A percentile compares a stretch with the other conserved stretches of the same genome.
These are phyloP conservation scores for Lagenidium giganteum DNA, from an alignment of 352 stramenopile genomes.

Conservation along the genomic window DNA sequence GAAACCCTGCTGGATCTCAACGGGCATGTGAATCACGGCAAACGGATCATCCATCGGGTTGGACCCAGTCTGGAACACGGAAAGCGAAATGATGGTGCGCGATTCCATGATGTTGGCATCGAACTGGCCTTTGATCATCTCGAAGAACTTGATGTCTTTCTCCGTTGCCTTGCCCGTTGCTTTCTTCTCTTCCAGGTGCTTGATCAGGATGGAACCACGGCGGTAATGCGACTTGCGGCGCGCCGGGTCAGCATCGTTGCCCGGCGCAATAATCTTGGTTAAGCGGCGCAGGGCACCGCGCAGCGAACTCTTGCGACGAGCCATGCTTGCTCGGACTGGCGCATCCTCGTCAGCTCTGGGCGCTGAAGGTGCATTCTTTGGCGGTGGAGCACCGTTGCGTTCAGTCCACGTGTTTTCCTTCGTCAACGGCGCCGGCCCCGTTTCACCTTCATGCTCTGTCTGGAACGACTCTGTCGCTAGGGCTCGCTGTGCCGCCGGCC, in stretches of 20 bases:
- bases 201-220: constrained; percentile 64
- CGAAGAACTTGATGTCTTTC: constrained; percentile 80
- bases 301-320: constrained; percentile 16
- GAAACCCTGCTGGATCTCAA: constrained; percentile 63
- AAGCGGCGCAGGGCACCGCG: constrained; percentile 28
- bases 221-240: constrained; percentile 52
- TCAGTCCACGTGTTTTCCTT: not conserved
- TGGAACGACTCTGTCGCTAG: no score
- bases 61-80: constrained; percentile 65
- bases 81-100: constrained; percentile 69
- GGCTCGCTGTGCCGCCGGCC: no score
- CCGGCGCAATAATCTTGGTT: constrained; percentile 33
- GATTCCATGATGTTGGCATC: constrained; percentile 71
- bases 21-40: constrained; percentile 62
- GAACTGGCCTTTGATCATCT: constrained; percentile 67
- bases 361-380: not conserved
- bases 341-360: not conserved
- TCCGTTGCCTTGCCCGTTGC: constrained; percentile 48
- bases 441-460: not conserved
- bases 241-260: constrained; percentile 30
- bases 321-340: not conserved
- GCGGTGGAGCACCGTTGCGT: not conserved
- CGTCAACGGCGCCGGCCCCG: no score
- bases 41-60: constrained; percentile 73
- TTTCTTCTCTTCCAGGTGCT: constrained; percentile 66